Evolutionary conservation across 164 flowering plant genomes (phyloP).

Genomic region (Hamamelis virginiana): DNA sequence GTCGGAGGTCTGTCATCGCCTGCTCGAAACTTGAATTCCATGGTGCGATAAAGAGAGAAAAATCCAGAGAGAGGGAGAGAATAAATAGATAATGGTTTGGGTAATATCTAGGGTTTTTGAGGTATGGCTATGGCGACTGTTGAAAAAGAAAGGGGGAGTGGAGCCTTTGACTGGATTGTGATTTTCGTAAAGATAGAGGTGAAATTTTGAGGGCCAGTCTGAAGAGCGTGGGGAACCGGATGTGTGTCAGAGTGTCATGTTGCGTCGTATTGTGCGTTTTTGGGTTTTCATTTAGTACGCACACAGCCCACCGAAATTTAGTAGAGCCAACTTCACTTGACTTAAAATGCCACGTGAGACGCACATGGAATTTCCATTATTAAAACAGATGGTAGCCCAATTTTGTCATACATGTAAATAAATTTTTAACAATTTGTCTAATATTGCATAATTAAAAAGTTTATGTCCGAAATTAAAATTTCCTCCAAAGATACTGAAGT

Average conservation of each 20-base stretch:
- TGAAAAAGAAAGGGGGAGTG: background rate
- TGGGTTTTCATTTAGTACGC: no score
- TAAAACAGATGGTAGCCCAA: no score
- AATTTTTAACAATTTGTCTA: no score
- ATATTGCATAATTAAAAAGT: no score
- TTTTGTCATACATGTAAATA: no score
- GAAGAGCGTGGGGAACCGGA: background rate
- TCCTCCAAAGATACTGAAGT: no score
- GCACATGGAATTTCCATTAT: no score
- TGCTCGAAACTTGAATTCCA: constrained; percentile 27
- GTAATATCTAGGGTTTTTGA: background rate
- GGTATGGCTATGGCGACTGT: constrained; percentile 2
- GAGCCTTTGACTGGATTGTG: background rate
- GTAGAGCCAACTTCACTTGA: no score
- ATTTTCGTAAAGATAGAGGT: background rate
- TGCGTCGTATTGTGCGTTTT: no score
- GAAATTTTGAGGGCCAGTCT: background rate
- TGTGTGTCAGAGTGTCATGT: no score
- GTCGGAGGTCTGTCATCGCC: constrained; percentile 10
- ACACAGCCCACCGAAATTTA: background rate
- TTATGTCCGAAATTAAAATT: no score
- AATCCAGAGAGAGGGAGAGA: background rate
- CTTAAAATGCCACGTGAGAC: no score
- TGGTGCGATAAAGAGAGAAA: background rate
- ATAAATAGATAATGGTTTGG: background rate